Conservation (phyloP, 495 filamentous ascomycete genomes). For the Penicillium malachiteum region DNA sequence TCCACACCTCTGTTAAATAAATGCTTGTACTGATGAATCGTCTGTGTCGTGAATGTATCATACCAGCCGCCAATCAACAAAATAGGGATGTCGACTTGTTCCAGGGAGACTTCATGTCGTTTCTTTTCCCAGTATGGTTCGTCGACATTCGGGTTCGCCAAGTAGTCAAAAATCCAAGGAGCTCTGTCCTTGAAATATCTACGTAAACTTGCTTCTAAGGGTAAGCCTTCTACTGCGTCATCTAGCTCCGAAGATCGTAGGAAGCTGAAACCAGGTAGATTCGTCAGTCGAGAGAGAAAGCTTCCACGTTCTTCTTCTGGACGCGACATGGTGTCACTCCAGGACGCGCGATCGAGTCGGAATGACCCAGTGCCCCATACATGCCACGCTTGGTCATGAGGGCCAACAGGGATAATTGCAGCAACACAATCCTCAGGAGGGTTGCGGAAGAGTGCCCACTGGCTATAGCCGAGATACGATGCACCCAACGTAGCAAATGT, state of each 20-base stretch:
- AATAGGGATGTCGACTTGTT: slow-evolving; percentile 25
- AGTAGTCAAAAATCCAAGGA: slow-evolving; percentile 19
- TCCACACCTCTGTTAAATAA: slow-evolving; percentile 13
- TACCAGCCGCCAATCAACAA: slow-evolving; percentile 33
- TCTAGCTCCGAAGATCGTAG: slow-evolving; percentile 13
- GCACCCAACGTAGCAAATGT: slow-evolving; percentile 30
- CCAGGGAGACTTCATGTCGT: slow-evolving; percentile 21
- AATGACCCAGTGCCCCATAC: slow-evolving; percentile 27
- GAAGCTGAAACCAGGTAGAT: slow-evolving; percentile 16
- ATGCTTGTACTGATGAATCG: slow-evolving; percentile 21
- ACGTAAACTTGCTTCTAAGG: slow-evolving; percentile 15
- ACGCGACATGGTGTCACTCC: slow-evolving; percentile 22
- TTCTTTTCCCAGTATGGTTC: slow-evolving; percentile 20
- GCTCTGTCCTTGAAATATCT: slow-evolving; percentile 19
- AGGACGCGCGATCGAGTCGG: slow-evolving; percentile 21
- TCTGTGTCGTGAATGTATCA: slow-evolving; percentile 22
- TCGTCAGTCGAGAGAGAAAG: slow-evolving; percentile 11
- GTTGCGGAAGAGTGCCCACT: slow-evolving; percentile 31
- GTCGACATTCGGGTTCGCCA: slow-evolving; percentile 15
- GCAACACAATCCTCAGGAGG: slow-evolving; percentile 29
- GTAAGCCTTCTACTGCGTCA: slow-evolving; percentile 10
- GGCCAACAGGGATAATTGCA: slow-evolving; percentile 21
- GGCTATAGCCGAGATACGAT: slow-evolving; percentile 32
- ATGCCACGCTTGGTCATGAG: slow-evolving; percentile 23
- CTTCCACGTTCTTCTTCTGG: slow-evolving; percentile 3